Evolutionary conservation across 192 early-diverging fungal species (phyloP).

Genomic region (Oehlia diaphana): DNA sequence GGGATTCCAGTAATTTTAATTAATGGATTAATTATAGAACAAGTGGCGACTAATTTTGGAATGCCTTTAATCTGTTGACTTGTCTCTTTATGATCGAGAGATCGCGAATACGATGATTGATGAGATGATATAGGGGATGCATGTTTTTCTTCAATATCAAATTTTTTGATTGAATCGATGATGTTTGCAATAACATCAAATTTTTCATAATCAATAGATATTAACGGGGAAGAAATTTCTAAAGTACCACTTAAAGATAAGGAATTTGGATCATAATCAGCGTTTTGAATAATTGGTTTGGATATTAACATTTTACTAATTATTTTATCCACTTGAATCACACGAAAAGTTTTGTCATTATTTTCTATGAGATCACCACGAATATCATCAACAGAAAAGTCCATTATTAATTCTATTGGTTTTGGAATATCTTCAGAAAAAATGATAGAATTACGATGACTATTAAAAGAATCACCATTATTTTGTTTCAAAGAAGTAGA

Average conservation of each 20-base stretch:
- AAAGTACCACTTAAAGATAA: conserved; percentile 19
- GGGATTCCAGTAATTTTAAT: conserved; percentile 21
- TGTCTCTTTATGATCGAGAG: not conserved
- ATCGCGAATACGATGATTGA: not conserved
- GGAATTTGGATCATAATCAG: conserved; percentile 24
- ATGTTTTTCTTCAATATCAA: not conserved
- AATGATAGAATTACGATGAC: not conserved
- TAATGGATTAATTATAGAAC: not conserved
- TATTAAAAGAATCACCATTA: not conserved
- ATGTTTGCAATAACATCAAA: not conserved
- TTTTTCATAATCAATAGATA: not conserved
- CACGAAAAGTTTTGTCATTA: not conserved
- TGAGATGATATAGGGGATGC: not conserved
- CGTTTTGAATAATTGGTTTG: not conserved
- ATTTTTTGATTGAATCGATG: not conserved
- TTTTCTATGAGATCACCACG: conserved; percentile 1
- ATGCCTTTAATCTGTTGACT: not conserved
- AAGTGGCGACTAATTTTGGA: conserved; percentile 9
- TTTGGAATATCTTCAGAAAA: conserved; percentile 2
- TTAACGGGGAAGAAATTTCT: conserved; percentile 7
- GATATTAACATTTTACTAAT: not conserved
- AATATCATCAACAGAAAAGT: not conserved
- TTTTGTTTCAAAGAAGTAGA: conserved; percentile 10
- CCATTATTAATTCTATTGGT: conserved; percentile 1
- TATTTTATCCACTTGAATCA: conserved; percentile 14